These are phyloP conservation scores for Cercospora sp. DNA, from an alignment of 2,329 filamentous ascomycete species.

Conservation along the genomic window DNA sequence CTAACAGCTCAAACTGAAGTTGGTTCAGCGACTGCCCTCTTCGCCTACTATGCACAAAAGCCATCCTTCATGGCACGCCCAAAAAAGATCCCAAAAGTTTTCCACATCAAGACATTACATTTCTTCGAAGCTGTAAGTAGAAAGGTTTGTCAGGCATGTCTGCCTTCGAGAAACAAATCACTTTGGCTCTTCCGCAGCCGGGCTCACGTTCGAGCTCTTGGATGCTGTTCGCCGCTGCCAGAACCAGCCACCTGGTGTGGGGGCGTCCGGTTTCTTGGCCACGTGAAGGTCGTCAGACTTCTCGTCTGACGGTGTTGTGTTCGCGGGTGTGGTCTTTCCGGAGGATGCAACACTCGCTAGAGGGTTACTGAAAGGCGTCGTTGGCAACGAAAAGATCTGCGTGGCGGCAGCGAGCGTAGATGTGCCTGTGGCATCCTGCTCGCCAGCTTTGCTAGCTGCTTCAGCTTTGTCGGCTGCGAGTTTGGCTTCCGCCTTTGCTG, in stretches of 20 bases:
- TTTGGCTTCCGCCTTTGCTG: constrained; percentile 25
- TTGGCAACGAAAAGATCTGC: constrained; percentile 25
- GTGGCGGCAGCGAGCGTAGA: constrained; percentile 13
- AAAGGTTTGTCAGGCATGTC: neutral
- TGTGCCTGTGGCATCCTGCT: constrained; percentile 15
- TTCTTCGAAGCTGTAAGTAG: constrained; percentile 2
- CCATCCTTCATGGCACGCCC: neutral
- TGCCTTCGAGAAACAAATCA: neutral
- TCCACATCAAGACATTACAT: constrained; percentile 14
- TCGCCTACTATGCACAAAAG: neutral
- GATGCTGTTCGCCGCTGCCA: constrained; percentile 36
- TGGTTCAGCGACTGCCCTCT: constrained; percentile 5
- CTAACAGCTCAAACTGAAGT: neutral
- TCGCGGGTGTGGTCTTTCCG: constrained; percentile 2
- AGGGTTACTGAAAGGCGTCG: constrained; percentile 19
- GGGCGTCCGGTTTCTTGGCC: constrained; percentile 19
- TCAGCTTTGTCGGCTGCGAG: constrained; percentile 27
- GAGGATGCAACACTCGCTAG: constrained; percentile 4
- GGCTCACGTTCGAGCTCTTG: constrained; percentile 24
- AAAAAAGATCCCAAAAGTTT: neutral
- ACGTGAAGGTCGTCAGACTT: constrained; percentile 20
- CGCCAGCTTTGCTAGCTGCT: constrained; percentile 12
- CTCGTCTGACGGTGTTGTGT: constrained; percentile 23
- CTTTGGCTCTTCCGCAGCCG: constrained; percentile 11
- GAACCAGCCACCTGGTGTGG: constrained; percentile 35